Evolutionary conservation across 2,329 filamentous ascomycete genomes (phyloP).

Genomic region (Aspergillus melleus): DNA sequence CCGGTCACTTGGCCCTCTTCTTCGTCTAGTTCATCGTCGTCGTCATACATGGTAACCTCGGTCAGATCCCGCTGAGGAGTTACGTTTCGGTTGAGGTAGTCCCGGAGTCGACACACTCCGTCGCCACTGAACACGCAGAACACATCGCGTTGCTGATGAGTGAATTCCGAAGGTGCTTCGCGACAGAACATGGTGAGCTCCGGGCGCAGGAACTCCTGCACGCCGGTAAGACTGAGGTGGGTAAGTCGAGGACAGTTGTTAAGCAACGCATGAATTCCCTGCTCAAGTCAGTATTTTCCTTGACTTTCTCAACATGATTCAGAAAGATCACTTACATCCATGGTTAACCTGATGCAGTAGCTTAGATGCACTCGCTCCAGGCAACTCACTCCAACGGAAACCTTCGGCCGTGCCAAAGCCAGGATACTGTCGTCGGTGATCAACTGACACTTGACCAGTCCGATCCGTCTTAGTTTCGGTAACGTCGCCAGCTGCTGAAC

Average conservation of each 20-base stretch:
- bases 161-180: constrained; percentile 86
- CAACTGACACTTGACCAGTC: constrained; percentile 85
- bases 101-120: constrained; percentile 74
- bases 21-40: constrained; percentile 46
- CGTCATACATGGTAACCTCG: constrained; percentile 46
- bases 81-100: constrained; percentile 66
- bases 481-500: constrained; percentile 80
- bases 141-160: constrained; percentile 87
- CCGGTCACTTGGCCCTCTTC: constrained; percentile 44
- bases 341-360: constrained; percentile 83
- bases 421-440: constrained; percentile 91
- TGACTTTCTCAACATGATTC: not conserved
- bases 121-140: constrained; percentile 96
- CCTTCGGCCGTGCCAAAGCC: constrained; percentile 69
- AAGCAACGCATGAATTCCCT: constrained; percentile 88
- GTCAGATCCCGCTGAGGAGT: constrained; percentile 30
- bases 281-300: constrained; percentile 9
- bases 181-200: constrained; percentile 85
- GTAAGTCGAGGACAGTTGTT: constrained; percentile 91
- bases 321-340: constrained; percentile 62
- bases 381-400: constrained; percentile 61
- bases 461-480: constrained; percentile 91
- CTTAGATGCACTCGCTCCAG: constrained; percentile 94
- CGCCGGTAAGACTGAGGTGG: constrained; percentile 90
- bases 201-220: constrained; percentile 82